Evolutionary conservation across 2,329 filamentous ascomycete species (phyloP).

Genomic region (Talaromyces sp.): DNA sequence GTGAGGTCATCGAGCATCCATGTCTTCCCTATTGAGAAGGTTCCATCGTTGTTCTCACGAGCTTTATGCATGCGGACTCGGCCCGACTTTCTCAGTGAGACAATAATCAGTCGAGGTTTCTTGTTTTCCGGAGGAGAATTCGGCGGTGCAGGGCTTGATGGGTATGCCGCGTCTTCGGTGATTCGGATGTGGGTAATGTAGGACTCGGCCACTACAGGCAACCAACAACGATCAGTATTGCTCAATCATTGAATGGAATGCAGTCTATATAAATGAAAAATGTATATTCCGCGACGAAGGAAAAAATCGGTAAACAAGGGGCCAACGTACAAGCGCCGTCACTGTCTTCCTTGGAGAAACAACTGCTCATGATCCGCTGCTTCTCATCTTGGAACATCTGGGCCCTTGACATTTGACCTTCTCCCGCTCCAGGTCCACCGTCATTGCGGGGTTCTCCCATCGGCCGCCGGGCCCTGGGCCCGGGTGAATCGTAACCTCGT

Average conservation of each 20-base stretch:
- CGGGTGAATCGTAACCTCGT: constrained; percentile 26
- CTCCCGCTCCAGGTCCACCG: constrained; percentile 20
- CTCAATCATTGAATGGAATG: background rate
- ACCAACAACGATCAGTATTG: background rate
- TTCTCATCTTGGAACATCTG: constrained; percentile 97
- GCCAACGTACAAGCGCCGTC: constrained; percentile 72
- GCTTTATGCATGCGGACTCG: constrained; percentile 95
- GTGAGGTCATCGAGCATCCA: constrained; percentile 92
- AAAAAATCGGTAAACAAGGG: constrained; percentile 11
- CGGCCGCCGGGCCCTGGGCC: constrained; percentile 26
- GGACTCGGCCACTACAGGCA: constrained; percentile 69
- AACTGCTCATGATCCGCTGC: constrained; percentile 86
- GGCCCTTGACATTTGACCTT: constrained; percentile 48
- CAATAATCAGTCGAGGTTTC: constrained; percentile 86
- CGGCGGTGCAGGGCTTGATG: constrained; percentile 78
- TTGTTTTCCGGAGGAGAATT: constrained; percentile 69
- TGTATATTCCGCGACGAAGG: background rate
- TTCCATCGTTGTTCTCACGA: constrained; percentile 87
- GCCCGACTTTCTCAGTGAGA: constrained; percentile 87
- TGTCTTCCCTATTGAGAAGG: constrained; percentile 96
- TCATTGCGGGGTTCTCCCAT: constrained; percentile 30
- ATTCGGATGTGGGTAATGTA: constrained; percentile 98
- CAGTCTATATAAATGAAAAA: background rate
- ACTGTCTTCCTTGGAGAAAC: constrained; percentile 83
- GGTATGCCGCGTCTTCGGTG: constrained; percentile 77